Base-by-base conservation (phyloP, 768 basidiomycete species). In the Obba rivulosa region DNA sequence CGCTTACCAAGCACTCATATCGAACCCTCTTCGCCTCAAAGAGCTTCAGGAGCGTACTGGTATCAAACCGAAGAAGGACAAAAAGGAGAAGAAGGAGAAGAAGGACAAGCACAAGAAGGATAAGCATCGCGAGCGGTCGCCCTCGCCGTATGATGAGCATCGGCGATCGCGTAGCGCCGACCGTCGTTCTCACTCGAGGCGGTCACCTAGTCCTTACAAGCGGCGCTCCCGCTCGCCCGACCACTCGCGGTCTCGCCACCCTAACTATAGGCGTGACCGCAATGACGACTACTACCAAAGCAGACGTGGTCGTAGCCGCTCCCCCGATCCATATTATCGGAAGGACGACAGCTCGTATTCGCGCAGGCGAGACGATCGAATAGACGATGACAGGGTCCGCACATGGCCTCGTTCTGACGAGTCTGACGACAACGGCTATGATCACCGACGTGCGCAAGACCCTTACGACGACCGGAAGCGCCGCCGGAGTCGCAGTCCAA, bases 11-110 rank as follows among this genome's bases (percentile, higher is more conserved):
- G 80, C 90, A 2, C 71, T 96, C 34, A 76, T 90, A 71, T 80
- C 85, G 41, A 93, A 94, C 57, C 92, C 92, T 24, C 78, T 92
- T 25, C 88, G 88, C 20, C 70, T 93, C 40, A 80, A 83, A 48
- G 83, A 90, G 63, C 69, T 93, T 73, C 83, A 89, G 64, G 81
- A 87, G 63, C 76, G 82, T 34, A 83, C 83, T 46, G 90, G 90
- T n/a, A 80, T 91, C 43, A 85, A 85, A 59, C 74, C 88, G 70
- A 85, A 85, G 62, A 82, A 83, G 50, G 85, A 87, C 63, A 74
- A 76, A 57, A 75, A 82, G 43, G 73, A 79, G 46, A 80, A 77
- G 50, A 81, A 82, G 55, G 75, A 73, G 55, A 78, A 83, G 61
- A 78, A 74, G 59, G 76, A 72, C 46, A 67, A 68, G 47, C 67